These are phyloP conservation scores for Saccharomyces hybrid DNA, from an alignment of 1,139 yeast genomes.

Conservation along the genomic window DNA sequence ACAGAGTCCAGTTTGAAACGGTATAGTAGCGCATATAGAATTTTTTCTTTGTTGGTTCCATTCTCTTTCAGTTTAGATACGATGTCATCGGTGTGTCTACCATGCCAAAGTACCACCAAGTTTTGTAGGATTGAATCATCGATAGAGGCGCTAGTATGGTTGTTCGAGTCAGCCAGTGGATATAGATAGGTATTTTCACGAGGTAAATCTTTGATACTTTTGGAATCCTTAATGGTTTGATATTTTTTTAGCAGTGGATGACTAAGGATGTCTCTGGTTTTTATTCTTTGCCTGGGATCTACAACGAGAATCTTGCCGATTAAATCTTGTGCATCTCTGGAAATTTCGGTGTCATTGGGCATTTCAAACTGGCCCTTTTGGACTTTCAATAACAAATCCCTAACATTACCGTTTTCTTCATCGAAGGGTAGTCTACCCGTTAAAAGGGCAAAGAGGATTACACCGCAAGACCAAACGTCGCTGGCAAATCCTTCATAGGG, in stretches of 20 bases:
- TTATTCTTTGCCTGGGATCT: slow-evolving; percentile 71
- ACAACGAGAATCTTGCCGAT: slow-evolving; percentile 66
- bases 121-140: slow-evolving; percentile 61
- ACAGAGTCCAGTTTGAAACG: slow-evolving; percentile 32
- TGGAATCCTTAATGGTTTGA: slow-evolving; percentile 34
- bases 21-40: slow-evolving; percentile 56
- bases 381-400: slow-evolving; percentile 77
- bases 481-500: slow-evolving; percentile 95
- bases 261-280: slow-evolving; percentile 62
- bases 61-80: slow-evolving; percentile 44
- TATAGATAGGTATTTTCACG: slow-evolving; percentile 55
- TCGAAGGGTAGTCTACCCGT: slow-evolving; percentile 96
- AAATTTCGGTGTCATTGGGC: slow-evolving; percentile 66
- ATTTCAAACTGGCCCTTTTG: slow-evolving; percentile 81
- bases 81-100: slow-evolving; percentile 52
- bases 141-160: slow-evolving; percentile 32
- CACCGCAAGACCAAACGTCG: slow-evolving; percentile 98
- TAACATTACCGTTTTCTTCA: slow-evolving; percentile 71
- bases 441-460: slow-evolving; percentile 80
- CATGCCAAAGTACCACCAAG: slow-evolving; percentile 68
- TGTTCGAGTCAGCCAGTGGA: slow-evolving; percentile 38
- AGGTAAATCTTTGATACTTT: slow-evolving; percentile 46
- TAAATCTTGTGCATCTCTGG: slow-evolving; percentile 61
- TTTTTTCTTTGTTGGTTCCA: slow-evolving; percentile 64
- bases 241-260: slow-evolving; percentile 72